These are phyloP conservation scores for Guyanaporus albipodus DNA, from an alignment of 768 basidiomycete species.

Conservation along the genomic window DNA sequence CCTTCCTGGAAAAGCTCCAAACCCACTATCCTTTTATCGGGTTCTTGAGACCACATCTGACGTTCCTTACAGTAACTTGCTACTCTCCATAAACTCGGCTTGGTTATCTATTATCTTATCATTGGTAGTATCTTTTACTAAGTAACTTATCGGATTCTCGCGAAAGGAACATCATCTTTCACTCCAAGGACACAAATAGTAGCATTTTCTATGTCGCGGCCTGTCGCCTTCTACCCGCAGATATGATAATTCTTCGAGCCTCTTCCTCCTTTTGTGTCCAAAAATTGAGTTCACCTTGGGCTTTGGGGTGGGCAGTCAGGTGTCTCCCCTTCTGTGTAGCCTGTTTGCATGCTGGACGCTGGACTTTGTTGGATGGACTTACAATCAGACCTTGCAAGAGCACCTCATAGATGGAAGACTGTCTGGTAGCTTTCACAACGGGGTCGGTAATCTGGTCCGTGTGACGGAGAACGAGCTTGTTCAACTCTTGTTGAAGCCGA, in stretches of 20 bases:
- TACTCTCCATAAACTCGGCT: slow-evolving; percentile 1
- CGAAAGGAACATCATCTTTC: slow-evolving; percentile 15
- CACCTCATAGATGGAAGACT: slow-evolving; percentile 69
- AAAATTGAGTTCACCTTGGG: slow-evolving; percentile 81
- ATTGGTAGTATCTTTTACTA: slow-evolving; percentile 7
- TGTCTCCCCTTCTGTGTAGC: slow-evolving; percentile 56
- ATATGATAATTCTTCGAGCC: slow-evolving; percentile 55
- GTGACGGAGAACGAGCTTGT: slow-evolving; percentile 71
- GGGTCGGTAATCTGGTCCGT: slow-evolving; percentile 62
- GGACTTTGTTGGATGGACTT: slow-evolving; percentile 27
- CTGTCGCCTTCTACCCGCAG: slow-evolving; percentile 32
- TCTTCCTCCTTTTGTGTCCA: slow-evolving; percentile 88
- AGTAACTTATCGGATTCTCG: slow-evolving; percentile 21
- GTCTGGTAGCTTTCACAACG: slow-evolving; percentile 59
- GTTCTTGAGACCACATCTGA: slow-evolving; percentile 13
- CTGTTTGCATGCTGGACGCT: neutral
- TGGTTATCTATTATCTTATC: slow-evolving; percentile 12
- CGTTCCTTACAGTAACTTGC: slow-evolving; percentile 7
- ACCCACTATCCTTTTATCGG: slow-evolving; percentile 8
- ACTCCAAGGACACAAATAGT: slow-evolving; percentile 7
- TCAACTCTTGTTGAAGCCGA: slow-evolving; percentile 81
- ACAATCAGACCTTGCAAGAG: slow-evolving; percentile 77
- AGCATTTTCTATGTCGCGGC: slow-evolving; percentile 18
- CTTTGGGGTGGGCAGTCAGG: slow-evolving; percentile 74
- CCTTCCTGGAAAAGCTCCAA: slow-evolving; percentile 13